A percentile compares a stretch with the other conserved stretches of the same genome.
phyloP scores from a whole-genome alignment of 2,329 filamentous ascomycete genomes.

The Plenodomus biglobosus region DNA sequence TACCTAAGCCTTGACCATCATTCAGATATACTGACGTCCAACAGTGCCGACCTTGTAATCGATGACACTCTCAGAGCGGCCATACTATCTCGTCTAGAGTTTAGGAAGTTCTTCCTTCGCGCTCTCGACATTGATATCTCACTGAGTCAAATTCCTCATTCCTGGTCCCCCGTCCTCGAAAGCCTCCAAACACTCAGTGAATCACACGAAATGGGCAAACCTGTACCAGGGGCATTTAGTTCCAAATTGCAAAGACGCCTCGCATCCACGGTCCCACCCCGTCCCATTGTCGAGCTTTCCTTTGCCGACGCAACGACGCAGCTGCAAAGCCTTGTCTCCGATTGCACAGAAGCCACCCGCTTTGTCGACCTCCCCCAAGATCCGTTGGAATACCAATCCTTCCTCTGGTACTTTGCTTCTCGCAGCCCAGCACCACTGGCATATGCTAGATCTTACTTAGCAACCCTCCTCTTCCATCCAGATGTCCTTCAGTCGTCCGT shows the following conservation, averaged over 20 bases:
- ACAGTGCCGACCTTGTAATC: constrained; percentile 31
- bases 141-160: constrained; percentile 27
- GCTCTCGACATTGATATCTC: constrained; percentile 47
- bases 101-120: constrained; percentile 66
- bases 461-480: constrained; percentile 73
- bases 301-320: constrained; percentile 71
- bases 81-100: constrained; percentile 64
- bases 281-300: constrained; percentile 78
- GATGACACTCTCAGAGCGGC: constrained; percentile 52
- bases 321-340: constrained; percentile 69
- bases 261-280: constrained; percentile 89
- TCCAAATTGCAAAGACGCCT: constrained; percentile 87
- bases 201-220: constrained; percentile 63
- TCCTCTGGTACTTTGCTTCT: constrained; percentile 72
- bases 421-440: constrained; percentile 80
- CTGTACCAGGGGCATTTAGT: constrained; percentile 80
- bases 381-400: constrained; percentile 56
- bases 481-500: constrained; percentile 66
- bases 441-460: constrained; percentile 78
- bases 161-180: constrained; percentile 43
- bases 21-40: constrained; percentile 10
- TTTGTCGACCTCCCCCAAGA: constrained; percentile 33
- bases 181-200: constrained; percentile 59
- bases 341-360: constrained; percentile 62
- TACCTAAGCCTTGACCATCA: neutral